Conservation (phyloP, 129 eudicot species). For the Lactuca sativa region DNA sequence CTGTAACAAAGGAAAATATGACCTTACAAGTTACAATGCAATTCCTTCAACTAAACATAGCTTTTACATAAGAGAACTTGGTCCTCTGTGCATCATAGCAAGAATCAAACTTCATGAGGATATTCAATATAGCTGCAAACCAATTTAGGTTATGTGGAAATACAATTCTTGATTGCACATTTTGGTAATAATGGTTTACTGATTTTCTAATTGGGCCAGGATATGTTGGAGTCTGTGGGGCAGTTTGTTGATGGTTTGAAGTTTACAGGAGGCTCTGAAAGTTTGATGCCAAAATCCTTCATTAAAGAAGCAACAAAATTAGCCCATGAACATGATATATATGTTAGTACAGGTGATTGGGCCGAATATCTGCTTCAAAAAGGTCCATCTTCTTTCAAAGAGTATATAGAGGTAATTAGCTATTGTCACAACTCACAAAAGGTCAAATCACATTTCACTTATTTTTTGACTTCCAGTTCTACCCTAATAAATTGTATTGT, state of each 20-base stretch:
- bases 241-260: slow-evolving; percentile 92
- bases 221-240: slow-evolving; percentile 85
- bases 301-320: slow-evolving; percentile 70
- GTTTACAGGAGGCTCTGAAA: slow-evolving; percentile 80
- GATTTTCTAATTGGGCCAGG: slow-evolving; percentile 45
- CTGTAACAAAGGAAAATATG: slow-evolving; percentile 5
- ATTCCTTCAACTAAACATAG: not conserved
- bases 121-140: no score
- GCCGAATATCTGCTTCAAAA: slow-evolving; percentile 65
- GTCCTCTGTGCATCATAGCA: not conserved
- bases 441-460: not conserved
- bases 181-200: not conserved
- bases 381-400: slow-evolving; percentile 80
- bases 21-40: not conserved
- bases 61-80: not conserved
- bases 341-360: slow-evolving; percentile 96
- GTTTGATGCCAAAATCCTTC: slow-evolving; percentile 63
- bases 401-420: slow-evolving; percentile 62
- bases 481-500: not conserved
- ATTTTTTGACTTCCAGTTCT: not conserved
- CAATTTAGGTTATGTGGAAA: not conserved
- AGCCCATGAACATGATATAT: slow-evolving; percentile 83
- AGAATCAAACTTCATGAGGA: no score
- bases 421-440: not conserved
- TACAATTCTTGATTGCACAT: not conserved